phyloP scores from a whole-genome alignment of 345 rosid species.

The Toxicodendron radicans region DNA sequence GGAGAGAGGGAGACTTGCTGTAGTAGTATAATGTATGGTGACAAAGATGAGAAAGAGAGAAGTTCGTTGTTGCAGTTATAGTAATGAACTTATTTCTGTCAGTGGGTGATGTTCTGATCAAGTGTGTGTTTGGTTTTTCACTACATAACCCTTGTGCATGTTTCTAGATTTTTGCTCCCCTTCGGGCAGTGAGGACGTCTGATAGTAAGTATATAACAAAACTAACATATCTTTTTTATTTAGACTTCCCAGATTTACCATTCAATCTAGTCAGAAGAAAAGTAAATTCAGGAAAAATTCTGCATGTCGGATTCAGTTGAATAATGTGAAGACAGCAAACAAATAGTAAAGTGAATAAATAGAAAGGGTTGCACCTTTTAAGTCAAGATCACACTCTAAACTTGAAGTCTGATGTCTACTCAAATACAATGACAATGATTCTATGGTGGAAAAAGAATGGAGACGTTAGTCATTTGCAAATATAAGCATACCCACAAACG shows the following conservation, averaged over 20 bases:
- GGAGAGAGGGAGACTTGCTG: constrained; percentile 6
- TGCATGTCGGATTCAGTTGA: neutral
- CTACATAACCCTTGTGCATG: too few relatives aligned
- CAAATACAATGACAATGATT: neutral
- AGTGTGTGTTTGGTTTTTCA: neutral
- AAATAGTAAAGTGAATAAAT: neutral
- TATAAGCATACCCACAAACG: neutral
- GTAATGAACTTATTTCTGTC: constrained; percentile 3
- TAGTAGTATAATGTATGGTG: neutral
- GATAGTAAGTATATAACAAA: neutral
- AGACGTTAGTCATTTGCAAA: neutral
- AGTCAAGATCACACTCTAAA: neutral
- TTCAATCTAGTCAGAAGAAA: neutral
- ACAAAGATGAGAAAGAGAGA: neutral
- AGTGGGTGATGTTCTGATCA: neutral
- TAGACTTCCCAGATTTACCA: neutral
- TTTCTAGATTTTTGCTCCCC: neutral
- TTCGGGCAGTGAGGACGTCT: neutral
- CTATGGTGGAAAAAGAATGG: neutral
- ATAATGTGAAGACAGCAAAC: neutral
- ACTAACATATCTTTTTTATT: neutral
- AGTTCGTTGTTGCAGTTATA: constrained; percentile 1
- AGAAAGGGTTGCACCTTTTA: neutral
- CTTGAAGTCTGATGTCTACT: neutral
- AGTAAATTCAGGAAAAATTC: neutral